Base-by-base conservation (phyloP, 1,284 basidiomycete genomes). In the Wallemia hederae region DNA sequence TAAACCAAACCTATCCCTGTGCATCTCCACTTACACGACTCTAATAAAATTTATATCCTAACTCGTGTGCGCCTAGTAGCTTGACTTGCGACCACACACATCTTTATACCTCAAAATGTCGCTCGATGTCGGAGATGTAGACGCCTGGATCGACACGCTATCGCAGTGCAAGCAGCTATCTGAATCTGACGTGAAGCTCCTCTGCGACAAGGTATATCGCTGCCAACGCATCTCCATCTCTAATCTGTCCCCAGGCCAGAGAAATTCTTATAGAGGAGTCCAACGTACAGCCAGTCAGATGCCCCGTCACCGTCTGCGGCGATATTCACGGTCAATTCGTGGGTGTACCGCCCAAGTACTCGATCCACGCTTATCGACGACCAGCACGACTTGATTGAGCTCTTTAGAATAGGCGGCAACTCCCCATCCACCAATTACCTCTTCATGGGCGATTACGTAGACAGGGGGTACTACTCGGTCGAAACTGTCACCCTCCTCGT, bases 371-470 rank as follows among this genome's bases (percentile, higher is more conserved):
- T 26, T 27, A 27, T 28, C 27, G 9, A 25, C 59, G 26, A 24
- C 34, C 71, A 97, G 91, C 91, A 97, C 73, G 94, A 99, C 76
- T 82, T 99, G 61, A 94, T 90, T 63, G 94, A 98, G 72, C 82
- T 99, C 58, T 99, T 99, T 76, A 84, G 91, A 61, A 98, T 99
- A 70, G 92, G 94, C 60, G 94, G 92, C 63, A 97, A 27, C 76
- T 97, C 91, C 55, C 94, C 92, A 62, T 94, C 98, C 75, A 97
- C 94, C 64, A 99, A 98, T 75, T 99, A 99, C 73, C 84, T 99
- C 66, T 99, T 99, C 77, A 99, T 99, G 94, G 94, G 94, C 57
- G 92, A 99, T 76, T 98, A 97, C 69, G 94, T 98, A 66, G 94
- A 98, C 76, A 82, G 94, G 69, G 92, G 92, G 27, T 98, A 97